Conservation (phyloP, 2,329 filamentous ascomycete species). For the Fusarium metavorans region DNA sequence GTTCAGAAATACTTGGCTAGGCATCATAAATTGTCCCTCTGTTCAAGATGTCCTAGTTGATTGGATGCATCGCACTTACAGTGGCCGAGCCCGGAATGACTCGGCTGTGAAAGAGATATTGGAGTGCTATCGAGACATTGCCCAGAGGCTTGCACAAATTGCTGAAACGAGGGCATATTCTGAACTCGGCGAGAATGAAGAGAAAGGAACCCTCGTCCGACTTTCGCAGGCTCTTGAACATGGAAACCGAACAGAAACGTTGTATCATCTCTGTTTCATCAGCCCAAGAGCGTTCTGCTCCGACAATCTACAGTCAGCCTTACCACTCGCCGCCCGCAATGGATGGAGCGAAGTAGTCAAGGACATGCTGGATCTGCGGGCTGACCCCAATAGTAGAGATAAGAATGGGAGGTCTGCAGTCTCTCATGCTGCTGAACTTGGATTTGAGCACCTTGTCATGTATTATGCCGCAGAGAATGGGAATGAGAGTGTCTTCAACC, state of each 20-base stretch:
- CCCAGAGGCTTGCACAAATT: background rate
- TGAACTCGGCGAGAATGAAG: background rate
- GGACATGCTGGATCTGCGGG: slow-evolving; percentile 20
- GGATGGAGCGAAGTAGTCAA: slow-evolving; percentile 20
- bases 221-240: background rate
- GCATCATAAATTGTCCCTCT: too few relatives aligned
- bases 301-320: background rate
- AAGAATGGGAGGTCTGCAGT: slow-evolving; percentile 22
- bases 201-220: too few relatives aligned
- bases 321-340: slow-evolving; percentile 27
- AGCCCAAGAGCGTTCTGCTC: slow-evolving; percentile 1
- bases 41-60: background rate
- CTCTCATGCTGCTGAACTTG: slow-evolving; percentile 26
- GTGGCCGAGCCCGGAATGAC: too few relatives aligned
- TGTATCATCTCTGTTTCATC: slow-evolving; percentile 16
- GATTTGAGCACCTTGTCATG: slow-evolving; percentile 6
- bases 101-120: background rate
- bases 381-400: slow-evolving; percentile 16
- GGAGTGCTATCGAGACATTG: slow-evolving; percentile 8
- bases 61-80: slow-evolving; percentile 3
- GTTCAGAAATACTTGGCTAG: too few relatives aligned
- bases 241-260: background rate
- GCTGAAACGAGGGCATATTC: background rate
- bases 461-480: background rate
- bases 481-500: background rate